A percentile compares a stretch with the other conserved stretches of the same genome.
These are phyloP conservation scores for Elsinoe australis DNA, from an alignment of 2,329 filamentous ascomycete species.

Conservation along the genomic window DNA sequence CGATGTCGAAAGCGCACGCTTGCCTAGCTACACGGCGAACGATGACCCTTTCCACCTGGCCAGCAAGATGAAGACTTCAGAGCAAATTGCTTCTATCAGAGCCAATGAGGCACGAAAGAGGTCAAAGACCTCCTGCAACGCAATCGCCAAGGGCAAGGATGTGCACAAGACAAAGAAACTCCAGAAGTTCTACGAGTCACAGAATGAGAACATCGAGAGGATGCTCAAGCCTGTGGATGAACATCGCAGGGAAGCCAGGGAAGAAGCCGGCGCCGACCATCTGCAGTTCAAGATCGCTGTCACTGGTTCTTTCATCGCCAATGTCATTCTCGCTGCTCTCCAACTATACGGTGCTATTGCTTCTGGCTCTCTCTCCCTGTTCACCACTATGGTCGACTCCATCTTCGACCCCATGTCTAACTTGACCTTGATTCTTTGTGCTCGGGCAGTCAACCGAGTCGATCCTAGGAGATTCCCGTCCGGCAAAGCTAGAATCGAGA, in stretches of 20 bases:
- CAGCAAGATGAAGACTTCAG: constrained; percentile 65
- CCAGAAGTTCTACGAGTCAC: constrained; percentile 74
- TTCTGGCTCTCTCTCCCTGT: constrained; percentile 86
- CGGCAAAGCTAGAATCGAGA: constrained; percentile 90
- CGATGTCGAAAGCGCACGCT: constrained; percentile 40
- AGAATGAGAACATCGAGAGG: constrained; percentile 90
- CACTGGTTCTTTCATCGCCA: constrained; percentile 65
- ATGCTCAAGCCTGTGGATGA: constrained; percentile 90
- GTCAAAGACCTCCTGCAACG: constrained; percentile 32
- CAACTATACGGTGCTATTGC: constrained; percentile 84
- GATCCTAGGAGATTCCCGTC: constrained; percentile 81
- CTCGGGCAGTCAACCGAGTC: constrained; percentile 80
- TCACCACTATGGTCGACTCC: constrained; percentile 94
- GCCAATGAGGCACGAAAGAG: constrained; percentile 76
- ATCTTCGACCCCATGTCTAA: constrained; percentile 91
- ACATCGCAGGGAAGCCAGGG: constrained; percentile 71
- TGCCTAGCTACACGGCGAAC: constrained; percentile 53
- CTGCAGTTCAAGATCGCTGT: constrained; percentile 65
- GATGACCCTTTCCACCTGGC: constrained; percentile 79
- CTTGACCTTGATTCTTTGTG: constrained; percentile 74
- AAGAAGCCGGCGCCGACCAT: constrained; percentile 73
- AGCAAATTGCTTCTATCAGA: constrained; percentile 66
- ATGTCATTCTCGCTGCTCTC: constrained; percentile 67
- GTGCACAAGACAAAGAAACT: constrained; percentile 50
- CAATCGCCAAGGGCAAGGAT: constrained; percentile 37